Evolutionary conservation across 2,329 filamentous ascomycete species (phyloP).

Genomic region (Hymenotorrendiella dingleyae): DNA sequence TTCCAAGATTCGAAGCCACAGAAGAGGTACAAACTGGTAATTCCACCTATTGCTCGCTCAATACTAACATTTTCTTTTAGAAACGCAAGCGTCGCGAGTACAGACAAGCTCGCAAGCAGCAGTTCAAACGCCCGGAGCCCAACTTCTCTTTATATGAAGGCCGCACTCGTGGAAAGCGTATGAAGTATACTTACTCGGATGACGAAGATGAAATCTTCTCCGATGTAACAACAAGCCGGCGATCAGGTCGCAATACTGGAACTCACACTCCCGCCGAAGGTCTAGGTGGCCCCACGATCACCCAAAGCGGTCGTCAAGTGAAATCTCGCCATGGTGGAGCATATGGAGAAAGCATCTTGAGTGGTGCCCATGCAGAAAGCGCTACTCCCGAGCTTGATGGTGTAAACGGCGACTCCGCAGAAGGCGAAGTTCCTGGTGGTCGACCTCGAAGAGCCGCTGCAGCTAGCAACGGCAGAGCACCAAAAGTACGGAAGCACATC

Average conservation of each 20-base stretch:
- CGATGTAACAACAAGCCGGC: conserved; percentile 55
- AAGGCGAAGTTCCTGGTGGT: conserved; percentile 31
- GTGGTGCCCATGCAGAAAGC: conserved; percentile 33
- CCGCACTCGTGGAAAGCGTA: conserved; percentile 88
- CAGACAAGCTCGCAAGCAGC: conserved; percentile 64
- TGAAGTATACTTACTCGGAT: conserved; percentile 94
- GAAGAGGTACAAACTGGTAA: conserved; percentile 65
- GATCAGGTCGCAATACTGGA: conserved; percentile 69
- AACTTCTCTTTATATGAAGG: conserved; percentile 95
- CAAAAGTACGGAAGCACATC: conserved; percentile 41
- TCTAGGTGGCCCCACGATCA: conserved; percentile 56
- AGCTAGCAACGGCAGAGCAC: conserved; percentile 20
- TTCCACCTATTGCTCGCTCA: conserved; percentile 12
- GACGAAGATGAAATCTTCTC: conserved; percentile 67
- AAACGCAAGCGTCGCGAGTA: conserved; percentile 94
- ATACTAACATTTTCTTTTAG: conserved; percentile 37
- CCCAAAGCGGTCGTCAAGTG: conserved; percentile 83
- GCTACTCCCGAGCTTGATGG: conserved; percentile 34
- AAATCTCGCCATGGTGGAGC: conserved; percentile 51
- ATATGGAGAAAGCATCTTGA: conserved; percentile 50
- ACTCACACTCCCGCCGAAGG: conserved; percentile 67
- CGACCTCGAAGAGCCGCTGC: conserved; percentile 36
- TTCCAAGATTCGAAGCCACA: conserved; percentile 86
- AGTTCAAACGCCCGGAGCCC: conserved; percentile 80
- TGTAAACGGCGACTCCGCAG: conserved; percentile 40